Evolutionary conservation across 2,329 filamentous ascomycete genomes (phyloP).

Genomic region (Biscogniauxia marginata): DNA sequence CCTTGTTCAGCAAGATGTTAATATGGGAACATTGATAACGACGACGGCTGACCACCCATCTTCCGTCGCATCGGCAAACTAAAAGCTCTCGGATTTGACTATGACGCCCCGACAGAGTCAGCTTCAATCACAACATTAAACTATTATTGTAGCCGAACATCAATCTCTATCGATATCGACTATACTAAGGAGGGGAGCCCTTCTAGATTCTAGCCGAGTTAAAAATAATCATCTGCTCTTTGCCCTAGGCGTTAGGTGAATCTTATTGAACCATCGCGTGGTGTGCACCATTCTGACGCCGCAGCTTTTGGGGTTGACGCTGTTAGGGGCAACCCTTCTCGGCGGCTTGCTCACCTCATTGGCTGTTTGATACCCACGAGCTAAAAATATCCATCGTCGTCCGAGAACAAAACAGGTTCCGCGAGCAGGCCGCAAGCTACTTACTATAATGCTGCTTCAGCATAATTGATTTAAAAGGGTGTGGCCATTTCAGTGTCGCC

Average conservation of each 20-base stretch:
- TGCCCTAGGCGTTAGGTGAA: not conserved
- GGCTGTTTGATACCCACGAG: not conserved
- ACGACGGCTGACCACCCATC: too few relatives aligned
- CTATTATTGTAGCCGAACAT: too few relatives aligned
- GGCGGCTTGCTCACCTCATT: not conserved
- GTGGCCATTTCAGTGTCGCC: slow-evolving; percentile 8
- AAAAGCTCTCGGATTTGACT: not conserved
- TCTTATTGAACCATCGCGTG: not conserved
- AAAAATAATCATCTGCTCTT: not conserved
- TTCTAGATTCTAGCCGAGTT: not conserved
- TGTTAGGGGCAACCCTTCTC: not conserved
- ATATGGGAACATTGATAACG: too few relatives aligned
- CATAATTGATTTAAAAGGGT: not conserved
- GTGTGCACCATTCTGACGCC: not conserved
- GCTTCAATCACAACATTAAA: too few relatives aligned
- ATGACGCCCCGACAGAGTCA: too few relatives aligned
- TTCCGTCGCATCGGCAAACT: too few relatives aligned
- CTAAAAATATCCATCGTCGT: not conserved
- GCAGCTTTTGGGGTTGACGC: not conserved
- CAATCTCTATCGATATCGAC: too few relatives aligned
- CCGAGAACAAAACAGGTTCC: not conserved
- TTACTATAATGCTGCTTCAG: not conserved
- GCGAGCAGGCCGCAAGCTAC: not conserved
- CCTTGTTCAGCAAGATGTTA: too few relatives aligned
- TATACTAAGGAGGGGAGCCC: too few relatives aligned